phyloP scores from a whole-genome alignment of 345 rosid species.

The Garcia nutans region DNA sequence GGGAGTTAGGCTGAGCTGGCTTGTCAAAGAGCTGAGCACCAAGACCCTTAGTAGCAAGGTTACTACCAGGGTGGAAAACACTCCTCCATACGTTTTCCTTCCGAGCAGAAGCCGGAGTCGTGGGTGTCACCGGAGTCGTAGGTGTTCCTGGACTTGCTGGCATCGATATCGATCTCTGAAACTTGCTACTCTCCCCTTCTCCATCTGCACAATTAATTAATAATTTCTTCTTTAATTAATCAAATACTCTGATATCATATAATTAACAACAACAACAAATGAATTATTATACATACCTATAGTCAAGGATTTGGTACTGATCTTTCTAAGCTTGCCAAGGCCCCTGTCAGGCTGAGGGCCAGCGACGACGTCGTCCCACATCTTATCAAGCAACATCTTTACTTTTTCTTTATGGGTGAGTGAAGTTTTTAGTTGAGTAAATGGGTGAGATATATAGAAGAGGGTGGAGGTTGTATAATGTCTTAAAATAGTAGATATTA shows the following conservation, averaged over 20 bases:
- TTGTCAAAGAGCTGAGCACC: slow-evolving; percentile 71
- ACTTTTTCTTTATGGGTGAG: neutral
- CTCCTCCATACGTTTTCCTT: slow-evolving; percentile 98
- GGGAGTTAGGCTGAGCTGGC: slow-evolving; percentile 76
- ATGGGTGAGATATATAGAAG: neutral
- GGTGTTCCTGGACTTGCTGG: slow-evolving; percentile 66
- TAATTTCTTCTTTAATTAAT: too few relatives aligned
- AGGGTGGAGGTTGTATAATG: neutral
- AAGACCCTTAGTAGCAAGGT: slow-evolving; percentile 67
- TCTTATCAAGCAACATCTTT: slow-evolving; percentile 58
- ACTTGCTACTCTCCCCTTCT: slow-evolving; percentile 51
- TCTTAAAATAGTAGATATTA: neutral
- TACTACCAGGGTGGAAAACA: slow-evolving; percentile 93
- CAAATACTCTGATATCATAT: too few relatives aligned
- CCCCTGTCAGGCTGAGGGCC: slow-evolving; percentile 96
- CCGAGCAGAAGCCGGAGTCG: slow-evolving; percentile 55
- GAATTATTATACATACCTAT: neutral
- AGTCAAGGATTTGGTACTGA: slow-evolving; percentile 49
- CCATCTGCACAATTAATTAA: slow-evolving; percentile 17
- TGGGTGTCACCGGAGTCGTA: slow-evolving; percentile 61
- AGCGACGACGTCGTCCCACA: slow-evolving; percentile 86
- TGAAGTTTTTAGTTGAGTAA: neutral
- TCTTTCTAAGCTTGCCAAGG: slow-evolving; percentile 68
- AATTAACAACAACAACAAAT: too few relatives aligned
- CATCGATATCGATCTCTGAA: slow-evolving; percentile 57